phyloP scores from a whole-genome alignment of 2,329 filamentous ascomycete genomes.

The Ophiocordyceps camponoti-saundersi region DNA sequence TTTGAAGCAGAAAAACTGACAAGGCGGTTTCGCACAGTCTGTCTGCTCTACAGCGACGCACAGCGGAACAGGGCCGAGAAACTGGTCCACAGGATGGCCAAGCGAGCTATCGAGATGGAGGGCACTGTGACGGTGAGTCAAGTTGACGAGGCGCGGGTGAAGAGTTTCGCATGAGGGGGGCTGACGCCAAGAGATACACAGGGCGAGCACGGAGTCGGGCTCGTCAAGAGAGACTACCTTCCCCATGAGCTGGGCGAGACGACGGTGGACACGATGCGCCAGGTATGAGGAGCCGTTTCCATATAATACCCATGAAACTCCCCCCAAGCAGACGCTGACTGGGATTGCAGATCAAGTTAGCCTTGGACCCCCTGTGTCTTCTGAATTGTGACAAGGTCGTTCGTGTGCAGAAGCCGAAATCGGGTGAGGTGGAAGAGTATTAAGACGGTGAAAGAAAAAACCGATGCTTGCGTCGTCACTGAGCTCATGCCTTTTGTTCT shows the following conservation, averaged over 20 bases:
- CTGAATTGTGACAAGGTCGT: conserved; percentile 56
- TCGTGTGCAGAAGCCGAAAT: conserved; percentile 33
- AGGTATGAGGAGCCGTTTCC: conserved; percentile 24
- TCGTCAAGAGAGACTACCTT: conserved; percentile 73
- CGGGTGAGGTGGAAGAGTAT: conserved; percentile 27
- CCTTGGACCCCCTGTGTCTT: conserved; percentile 59
- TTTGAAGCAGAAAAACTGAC: background rate
- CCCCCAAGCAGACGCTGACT: too few relatives aligned
- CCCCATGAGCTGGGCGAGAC: conserved; percentile 57
- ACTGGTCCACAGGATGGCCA: conserved; percentile 70
- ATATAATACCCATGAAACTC: too few relatives aligned
- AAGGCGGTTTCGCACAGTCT: conserved; percentile 19
- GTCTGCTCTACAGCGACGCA: conserved; percentile 43
- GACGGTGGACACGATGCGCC: conserved; percentile 71
- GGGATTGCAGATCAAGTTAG: conserved; percentile 52
- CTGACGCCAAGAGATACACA: conserved; percentile 8
- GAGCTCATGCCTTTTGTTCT: too few relatives aligned
- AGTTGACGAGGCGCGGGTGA: too few relatives aligned
- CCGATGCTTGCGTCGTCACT: too few relatives aligned
- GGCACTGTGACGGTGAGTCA: conserved; percentile 56
- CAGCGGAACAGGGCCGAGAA: conserved; percentile 51
- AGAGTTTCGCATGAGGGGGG: background rate
- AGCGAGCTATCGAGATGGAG: conserved; percentile 69
- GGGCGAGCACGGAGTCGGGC: conserved; percentile 70
- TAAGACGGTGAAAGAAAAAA: conserved; percentile 6